Conservation (phyloP, 805 yeast genomes). For the Blastobotrys robertii region DNA sequence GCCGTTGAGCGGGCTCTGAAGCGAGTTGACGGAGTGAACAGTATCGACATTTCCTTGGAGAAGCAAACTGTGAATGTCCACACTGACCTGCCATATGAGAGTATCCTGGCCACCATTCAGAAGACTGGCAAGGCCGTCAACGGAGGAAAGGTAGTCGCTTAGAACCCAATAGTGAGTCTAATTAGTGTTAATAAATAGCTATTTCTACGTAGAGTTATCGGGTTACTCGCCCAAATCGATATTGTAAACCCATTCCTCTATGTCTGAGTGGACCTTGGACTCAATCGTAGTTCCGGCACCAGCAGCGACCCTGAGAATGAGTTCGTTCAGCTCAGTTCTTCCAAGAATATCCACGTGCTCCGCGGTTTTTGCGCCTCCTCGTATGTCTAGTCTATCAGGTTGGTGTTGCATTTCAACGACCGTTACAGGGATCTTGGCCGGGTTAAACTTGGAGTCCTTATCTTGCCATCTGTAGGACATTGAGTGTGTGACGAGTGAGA, state of each 20-base stretch:
- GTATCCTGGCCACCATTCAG: constrained; percentile 67
- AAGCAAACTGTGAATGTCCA: constrained; percentile 74
- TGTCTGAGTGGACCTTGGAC: constrained; percentile 46
- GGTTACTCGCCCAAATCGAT: constrained; percentile 36
- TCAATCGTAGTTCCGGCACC: constrained; percentile 66
- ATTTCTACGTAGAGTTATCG: not conserved
- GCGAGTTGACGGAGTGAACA: constrained; percentile 63
- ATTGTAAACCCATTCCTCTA: constrained; percentile 50
- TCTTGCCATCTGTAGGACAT: constrained; percentile 90
- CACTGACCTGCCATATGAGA: constrained; percentile 58
- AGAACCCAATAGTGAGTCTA: too few species aligned
- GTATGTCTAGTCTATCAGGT: constrained; percentile 85
- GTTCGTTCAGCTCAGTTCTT: constrained; percentile 82
- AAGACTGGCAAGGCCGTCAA: constrained; percentile 86
- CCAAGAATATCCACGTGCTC: constrained; percentile 97
- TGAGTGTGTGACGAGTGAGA: constrained; percentile 74
- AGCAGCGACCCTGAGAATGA: constrained; percentile 69
- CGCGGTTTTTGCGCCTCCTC: constrained; percentile 97
- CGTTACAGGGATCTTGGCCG: constrained; percentile 62
- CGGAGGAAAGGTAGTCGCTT: constrained; percentile 48
- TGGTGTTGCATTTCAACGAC: constrained; percentile 88
- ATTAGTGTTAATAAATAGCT: not conserved
- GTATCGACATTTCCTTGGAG: constrained; percentile 65
- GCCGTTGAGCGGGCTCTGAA: constrained; percentile 74
- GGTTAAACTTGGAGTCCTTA: constrained; percentile 55